Base-by-base conservation (phyloP, 225 moss, liverwort and hornwort species). In the Straminergon stramineum region DNA sequence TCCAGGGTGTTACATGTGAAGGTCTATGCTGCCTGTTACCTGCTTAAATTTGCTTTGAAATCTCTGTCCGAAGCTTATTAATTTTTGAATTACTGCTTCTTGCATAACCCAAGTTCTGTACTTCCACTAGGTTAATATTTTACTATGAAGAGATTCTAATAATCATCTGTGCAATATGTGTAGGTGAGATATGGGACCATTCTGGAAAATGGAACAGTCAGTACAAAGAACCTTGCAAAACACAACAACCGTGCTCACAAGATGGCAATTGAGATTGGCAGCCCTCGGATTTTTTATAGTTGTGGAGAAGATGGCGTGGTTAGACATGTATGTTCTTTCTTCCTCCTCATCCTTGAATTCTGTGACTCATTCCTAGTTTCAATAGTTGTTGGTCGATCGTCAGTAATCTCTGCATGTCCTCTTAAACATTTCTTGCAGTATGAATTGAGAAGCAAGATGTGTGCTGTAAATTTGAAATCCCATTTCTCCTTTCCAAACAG, bases 181-280 rank as follows among this genome's bases (percentile, higher is more conserved):
- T 90, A 98, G 96, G 97, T 98, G 87, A 94, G 98, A 81, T 96
- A 90, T 86, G 92, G 94, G 70, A 92, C 94, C 87, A 93, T 98
- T 83, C 68, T 95, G 82, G 98, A 95, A 81, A 91, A 92, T 84
- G 98, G 98, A 81, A 93, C 70, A 52, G 95, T 98, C 31, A 91
- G 66, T 41, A 98, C 96, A 37, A 95, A 95, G 89, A 91, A 75
- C 83, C 92, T 98, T 61, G 96, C 96, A 52, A 98, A 93, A 69
- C 98, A 98, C 88, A 89, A 91, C 41, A 93, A 41, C 23, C 93
- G 97, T 84, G 96, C 92, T 51, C 97, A 96, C 87, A 98, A 97
- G 91, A 91, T 98, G 85, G 98, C 97, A 45, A 87, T 98, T 76
- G 98, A 97, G 89, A 96, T 95, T 74, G 98, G 98, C 52, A 98